Percentiles rank a stretch among this genome's conserved stretches.
These are phyloP conservation scores for Neophaeococcomyces aloes DNA, from an alignment of 2,329 filamentous ascomycete genomes.

Conservation along the genomic window DNA sequence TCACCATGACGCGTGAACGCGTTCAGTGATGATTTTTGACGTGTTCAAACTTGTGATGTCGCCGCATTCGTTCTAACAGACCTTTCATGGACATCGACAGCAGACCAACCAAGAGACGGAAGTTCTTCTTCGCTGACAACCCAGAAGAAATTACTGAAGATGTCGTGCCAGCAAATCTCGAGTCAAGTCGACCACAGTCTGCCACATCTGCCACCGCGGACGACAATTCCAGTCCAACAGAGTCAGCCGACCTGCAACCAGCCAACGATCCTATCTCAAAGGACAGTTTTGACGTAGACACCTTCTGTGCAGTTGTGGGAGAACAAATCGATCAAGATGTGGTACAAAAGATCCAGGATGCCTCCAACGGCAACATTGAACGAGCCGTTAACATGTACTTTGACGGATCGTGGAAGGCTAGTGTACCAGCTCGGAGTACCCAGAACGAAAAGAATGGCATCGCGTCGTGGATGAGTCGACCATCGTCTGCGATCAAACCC, in stretches of 20 bases:
- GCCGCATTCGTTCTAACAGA: neutral
- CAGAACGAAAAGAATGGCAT: neutral
- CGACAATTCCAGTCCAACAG: constrained; percentile 12
- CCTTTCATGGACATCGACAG: constrained; percentile 35
- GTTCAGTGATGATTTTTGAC: constrained; percentile 25
- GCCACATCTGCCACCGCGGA: constrained; percentile 14
- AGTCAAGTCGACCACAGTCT: constrained; percentile 23
- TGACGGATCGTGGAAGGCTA: constrained; percentile 50
- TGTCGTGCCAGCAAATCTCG: constrained; percentile 22
- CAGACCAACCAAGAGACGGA: constrained; percentile 50
- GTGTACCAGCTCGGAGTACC: constrained; percentile 7
- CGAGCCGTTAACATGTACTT: constrained; percentile 55
- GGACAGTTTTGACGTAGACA: constrained; percentile 42
- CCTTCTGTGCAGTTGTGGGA: constrained; percentile 50
- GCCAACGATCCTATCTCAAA: constrained; percentile 18
- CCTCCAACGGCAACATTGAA: constrained; percentile 45
- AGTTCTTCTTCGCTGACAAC: constrained; percentile 54
- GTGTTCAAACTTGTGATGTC: neutral
- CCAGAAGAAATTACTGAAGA: constrained; percentile 22
- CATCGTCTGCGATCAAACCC: neutral
- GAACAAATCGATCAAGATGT: constrained; percentile 36
- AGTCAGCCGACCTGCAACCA: constrained; percentile 11
- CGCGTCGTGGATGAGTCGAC: constrained; percentile 12
- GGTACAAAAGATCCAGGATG: constrained; percentile 39
- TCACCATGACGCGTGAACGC: neutral